These are phyloP conservation scores for Emericellopsis atlantica DNA, from an alignment of 2,329 filamentous ascomycete genomes.

Conservation along the genomic window DNA sequence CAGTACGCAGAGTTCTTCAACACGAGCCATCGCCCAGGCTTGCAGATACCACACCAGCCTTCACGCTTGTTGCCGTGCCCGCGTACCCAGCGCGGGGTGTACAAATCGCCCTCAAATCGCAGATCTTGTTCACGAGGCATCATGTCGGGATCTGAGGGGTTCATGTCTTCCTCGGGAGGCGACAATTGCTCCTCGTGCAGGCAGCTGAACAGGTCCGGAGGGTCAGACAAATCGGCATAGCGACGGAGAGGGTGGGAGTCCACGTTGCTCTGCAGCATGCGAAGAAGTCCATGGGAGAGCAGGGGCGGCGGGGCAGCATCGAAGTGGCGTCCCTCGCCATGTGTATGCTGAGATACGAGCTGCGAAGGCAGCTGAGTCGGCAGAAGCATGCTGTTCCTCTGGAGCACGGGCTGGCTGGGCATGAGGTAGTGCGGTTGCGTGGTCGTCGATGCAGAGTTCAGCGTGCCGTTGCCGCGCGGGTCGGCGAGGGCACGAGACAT, in stretches of 20 bases:
- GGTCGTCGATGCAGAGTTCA: slow-evolving; percentile 16
- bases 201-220: slow-evolving; percentile 65
- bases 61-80: slow-evolving; percentile 80
- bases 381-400: slow-evolving; percentile 46
- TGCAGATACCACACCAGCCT: slow-evolving; percentile 84
- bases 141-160: slow-evolving; percentile 62
- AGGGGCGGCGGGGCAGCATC: slow-evolving; percentile 46
- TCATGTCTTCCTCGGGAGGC: slow-evolving; percentile 71
- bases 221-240: slow-evolving; percentile 61
- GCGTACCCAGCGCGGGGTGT: slow-evolving; percentile 74
- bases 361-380: slow-evolving; percentile 34
- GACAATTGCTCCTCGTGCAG: slow-evolving; percentile 61
- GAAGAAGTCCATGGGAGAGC: slow-evolving; percentile 61
- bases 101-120: slow-evolving; percentile 69
- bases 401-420: slow-evolving; percentile 30
- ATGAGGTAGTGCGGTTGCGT: slow-evolving; percentile 44
- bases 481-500: slow-evolving; percentile 26
- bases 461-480: background rate
- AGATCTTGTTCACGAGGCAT: slow-evolving; percentile 68
- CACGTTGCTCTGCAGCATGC: slow-evolving; percentile 63
- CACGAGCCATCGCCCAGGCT: slow-evolving; percentile 73
- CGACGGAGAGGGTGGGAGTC: slow-evolving; percentile 55
- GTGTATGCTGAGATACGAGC: slow-evolving; percentile 32
- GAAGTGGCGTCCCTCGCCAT: slow-evolving; percentile 36
- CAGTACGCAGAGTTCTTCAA: slow-evolving; percentile 86